These are phyloP conservation scores for Lasiosphaeria miniovina DNA, from an alignment of 495 filamentous ascomycete species.

Conservation along the genomic window DNA sequence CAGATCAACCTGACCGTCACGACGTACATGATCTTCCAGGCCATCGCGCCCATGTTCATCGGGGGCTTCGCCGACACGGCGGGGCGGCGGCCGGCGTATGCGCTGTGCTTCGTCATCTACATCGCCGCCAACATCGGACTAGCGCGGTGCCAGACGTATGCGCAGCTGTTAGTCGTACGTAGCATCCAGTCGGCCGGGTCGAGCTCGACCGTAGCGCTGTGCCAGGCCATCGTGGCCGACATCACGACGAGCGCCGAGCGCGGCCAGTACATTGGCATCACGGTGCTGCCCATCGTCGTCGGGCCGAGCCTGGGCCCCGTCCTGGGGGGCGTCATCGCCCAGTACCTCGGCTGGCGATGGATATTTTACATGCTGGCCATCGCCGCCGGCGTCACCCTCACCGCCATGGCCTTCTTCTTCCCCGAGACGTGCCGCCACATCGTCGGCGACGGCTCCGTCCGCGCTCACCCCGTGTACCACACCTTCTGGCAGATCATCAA, in stretches of 20 bases:
- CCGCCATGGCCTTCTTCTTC: conserved; percentile 44
- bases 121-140: conserved; percentile 55
- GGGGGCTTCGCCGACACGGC: conserved; percentile 53
- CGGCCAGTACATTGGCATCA: conserved; percentile 45
- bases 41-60: conserved; percentile 55
- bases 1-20: conserved; percentile 64
- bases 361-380: conserved; percentile 71
- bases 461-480: conserved; percentile 38
- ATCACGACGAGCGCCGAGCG: conserved; percentile 51
- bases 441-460: conserved; percentile 62
- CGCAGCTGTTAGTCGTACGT: conserved; percentile 50
- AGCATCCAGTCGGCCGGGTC: conserved; percentile 55
- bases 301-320: conserved; percentile 26
- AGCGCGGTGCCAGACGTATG: conserved; percentile 48
- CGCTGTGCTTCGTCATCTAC: conserved; percentile 54
- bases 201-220: conserved; percentile 50
- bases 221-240: conserved; percentile 56
- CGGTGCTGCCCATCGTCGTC: conserved; percentile 35
- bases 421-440: conserved; percentile 63
- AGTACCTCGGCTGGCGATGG: conserved; percentile 62
- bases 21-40: conserved; percentile 59
- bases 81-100: conserved; percentile 55
- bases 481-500: conserved; percentile 37
- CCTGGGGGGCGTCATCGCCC: conserved; percentile 57
- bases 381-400: conserved; percentile 39